Evolutionary conservation across 2,329 filamentous ascomycete species (phyloP).

Genomic region (Atkinsonella hypoxylon): DNA sequence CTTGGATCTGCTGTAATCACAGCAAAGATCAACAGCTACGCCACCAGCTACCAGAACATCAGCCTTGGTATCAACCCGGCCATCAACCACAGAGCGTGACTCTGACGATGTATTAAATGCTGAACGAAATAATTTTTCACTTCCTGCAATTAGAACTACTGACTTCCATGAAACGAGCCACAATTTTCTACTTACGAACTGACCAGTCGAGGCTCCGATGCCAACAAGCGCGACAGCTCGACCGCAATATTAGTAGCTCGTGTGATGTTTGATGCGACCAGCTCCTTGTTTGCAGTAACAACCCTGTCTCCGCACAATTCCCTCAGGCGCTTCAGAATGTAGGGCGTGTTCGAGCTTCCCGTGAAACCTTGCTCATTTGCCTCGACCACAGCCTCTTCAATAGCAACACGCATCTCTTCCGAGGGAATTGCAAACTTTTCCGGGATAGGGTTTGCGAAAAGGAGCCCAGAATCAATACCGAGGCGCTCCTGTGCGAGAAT

Average conservation of each 20-base stretch:
- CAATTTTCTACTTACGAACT: slow-evolving; percentile 25
- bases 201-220: slow-evolving; percentile 16
- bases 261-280: slow-evolving; percentile 41
- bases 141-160: slow-evolving; percentile 26
- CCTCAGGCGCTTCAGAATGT: slow-evolving; percentile 66
- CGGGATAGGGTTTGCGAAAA: slow-evolving; percentile 85
- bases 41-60: slow-evolving; percentile 86
- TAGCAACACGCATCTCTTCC: slow-evolving; percentile 55
- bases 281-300: slow-evolving; percentile 59
- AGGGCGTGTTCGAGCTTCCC: slow-evolving; percentile 75
- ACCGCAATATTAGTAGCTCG: slow-evolving; percentile 43
- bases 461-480: slow-evolving; percentile 62
- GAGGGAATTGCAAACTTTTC: slow-evolving; percentile 56
- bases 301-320: slow-evolving; percentile 63
- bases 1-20: slow-evolving; percentile 47
- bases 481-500: slow-evolving; percentile 67
- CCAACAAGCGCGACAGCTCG: slow-evolving; percentile 36
- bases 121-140: slow-evolving; percentile 12
- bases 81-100: slow-evolving; percentile 7
- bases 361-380: slow-evolving; percentile 51
- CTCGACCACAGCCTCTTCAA: slow-evolving; percentile 55
- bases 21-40: slow-evolving; percentile 76
- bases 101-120: background rate
- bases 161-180: slow-evolving; percentile 4
- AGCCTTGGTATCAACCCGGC: slow-evolving; percentile 22